Percentiles rank a stretch among this genome's conserved stretches.
phyloP scores from a whole-genome alignment of 148 eudicot genomes.

The Bassia scoparia region DNA sequence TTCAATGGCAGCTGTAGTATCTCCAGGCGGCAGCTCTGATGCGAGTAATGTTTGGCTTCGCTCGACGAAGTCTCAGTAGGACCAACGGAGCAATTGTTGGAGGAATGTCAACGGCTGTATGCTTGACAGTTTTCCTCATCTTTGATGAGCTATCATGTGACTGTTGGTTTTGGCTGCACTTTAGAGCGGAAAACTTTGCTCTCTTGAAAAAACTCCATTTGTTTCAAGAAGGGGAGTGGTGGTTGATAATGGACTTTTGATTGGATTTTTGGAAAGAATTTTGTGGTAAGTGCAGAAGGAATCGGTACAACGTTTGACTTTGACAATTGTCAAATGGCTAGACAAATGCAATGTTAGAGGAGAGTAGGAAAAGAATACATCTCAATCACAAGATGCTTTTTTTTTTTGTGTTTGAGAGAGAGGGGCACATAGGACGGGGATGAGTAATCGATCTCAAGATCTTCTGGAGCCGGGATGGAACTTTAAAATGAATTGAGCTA shows the following conservation, averaged over 20 bases:
- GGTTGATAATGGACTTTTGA: background rate
- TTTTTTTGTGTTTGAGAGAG: no score
- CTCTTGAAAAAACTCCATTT: constrained; percentile 56
- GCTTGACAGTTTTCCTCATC: constrained; percentile 29
- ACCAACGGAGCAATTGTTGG: constrained; percentile 23
- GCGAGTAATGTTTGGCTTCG: constrained; percentile 21
- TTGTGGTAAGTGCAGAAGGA: background rate
- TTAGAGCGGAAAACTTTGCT: constrained; percentile 30
- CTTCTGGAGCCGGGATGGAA: no score
- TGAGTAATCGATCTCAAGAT: no score
- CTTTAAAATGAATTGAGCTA: no score
- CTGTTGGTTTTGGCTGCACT: constrained; percentile 33
- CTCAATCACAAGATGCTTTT: no score
- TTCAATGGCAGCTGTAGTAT: constrained; percentile 31
- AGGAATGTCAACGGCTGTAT: constrained; percentile 10
- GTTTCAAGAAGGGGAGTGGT: background rate
- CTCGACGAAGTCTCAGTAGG: constrained; percentile 26
- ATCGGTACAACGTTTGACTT: background rate
- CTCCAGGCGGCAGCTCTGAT: constrained; percentile 30
- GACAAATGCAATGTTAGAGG: background rate
- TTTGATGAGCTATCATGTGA: constrained; percentile 32
- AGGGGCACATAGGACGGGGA: no score
- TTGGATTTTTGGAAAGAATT: background rate
- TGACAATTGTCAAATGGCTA: background rate
- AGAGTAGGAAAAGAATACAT: background rate